A percentile compares a stretch with the other conserved stretches of the same genome.
Evolutionary conservation across 129 eudicot species (phyloP).

Genomic region (Centaurea solstitialis): DNA sequence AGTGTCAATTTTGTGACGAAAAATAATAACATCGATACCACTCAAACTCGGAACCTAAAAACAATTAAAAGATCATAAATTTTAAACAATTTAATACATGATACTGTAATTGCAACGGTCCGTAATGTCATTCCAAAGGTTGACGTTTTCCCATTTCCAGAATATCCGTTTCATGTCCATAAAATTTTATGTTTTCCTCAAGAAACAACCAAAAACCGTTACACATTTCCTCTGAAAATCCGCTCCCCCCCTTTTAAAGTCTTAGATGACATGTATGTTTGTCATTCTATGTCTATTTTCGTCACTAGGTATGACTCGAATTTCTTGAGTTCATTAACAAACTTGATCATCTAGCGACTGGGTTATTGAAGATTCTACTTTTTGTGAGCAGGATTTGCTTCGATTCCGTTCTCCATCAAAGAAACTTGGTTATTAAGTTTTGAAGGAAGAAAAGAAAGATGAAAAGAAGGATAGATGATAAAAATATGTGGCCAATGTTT

Average conservation of each 20-base stretch:
- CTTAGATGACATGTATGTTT: neutral
- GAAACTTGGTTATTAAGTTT: neutral
- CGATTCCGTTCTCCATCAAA: neutral
- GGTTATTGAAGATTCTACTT: neutral
- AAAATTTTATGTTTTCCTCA: neutral
- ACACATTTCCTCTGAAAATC: neutral
- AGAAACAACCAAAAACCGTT: neutral
- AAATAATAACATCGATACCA: neutral
- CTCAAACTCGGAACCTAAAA: neutral
- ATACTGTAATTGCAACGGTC: neutral
- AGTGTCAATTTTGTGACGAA: neutral
- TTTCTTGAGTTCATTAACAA: neutral
- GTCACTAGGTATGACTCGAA: neutral
- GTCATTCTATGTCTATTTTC: neutral
- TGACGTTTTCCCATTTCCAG: neutral
- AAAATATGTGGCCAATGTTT: slow-evolving; percentile 85
- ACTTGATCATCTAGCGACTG: neutral
- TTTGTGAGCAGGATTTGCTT: neutral
- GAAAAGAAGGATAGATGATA: slow-evolving; percentile 89
- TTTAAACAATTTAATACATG: neutral
- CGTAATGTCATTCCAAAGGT: neutral
- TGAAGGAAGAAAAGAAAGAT: slow-evolving; percentile 29
- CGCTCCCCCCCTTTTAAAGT: neutral
- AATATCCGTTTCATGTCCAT: neutral
- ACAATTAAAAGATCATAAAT: too few relatives aligned